Percentiles rank a stretch among this genome's conserved stretches.
Conservation (phyloP, 371 early-diverging fungal species). For the Rhizopus stolonifer region DNA sequence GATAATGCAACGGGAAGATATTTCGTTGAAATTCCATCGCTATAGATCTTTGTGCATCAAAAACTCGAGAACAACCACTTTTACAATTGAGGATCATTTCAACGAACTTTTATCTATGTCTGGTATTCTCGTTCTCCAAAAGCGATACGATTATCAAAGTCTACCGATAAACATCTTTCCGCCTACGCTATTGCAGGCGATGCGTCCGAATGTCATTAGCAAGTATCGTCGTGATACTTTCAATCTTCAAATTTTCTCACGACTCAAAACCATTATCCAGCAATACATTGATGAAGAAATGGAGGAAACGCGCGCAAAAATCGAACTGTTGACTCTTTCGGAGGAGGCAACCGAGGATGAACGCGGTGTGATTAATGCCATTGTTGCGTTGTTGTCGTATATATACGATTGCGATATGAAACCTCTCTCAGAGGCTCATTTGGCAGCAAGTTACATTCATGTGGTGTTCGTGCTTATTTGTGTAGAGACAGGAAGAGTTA, state of each 20-base stretch:
- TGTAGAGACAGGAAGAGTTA: no score
- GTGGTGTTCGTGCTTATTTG: no score
- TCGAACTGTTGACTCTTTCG: constrained; percentile 7
- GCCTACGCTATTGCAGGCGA: constrained; percentile 7
- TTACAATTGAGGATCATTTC: constrained; percentile 5
- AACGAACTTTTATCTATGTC: constrained; percentile 11
- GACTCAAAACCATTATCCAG: constrained; percentile 6
- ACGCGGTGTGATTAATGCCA: constrained; percentile 7
- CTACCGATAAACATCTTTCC: constrained; percentile 8
- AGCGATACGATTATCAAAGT: constrained; percentile 13
- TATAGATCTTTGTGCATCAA: constrained; percentile 4
- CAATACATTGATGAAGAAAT: constrained; percentile 5
- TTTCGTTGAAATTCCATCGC: constrained; percentile 7
- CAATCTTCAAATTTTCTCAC: constrained; percentile 6
- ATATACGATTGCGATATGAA: constrained; percentile 25
- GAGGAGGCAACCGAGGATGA: constrained; percentile 3
- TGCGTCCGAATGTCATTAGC: constrained; percentile 3
- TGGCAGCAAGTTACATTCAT: constrained; percentile 24
- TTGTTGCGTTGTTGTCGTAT: constrained; percentile 15
- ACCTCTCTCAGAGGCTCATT: constrained; percentile 25
- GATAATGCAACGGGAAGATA: constrained; percentile 3
- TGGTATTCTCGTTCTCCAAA: constrained; percentile 17
- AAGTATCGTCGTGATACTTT: constrained; percentile 10
- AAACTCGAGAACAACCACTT: not conserved
- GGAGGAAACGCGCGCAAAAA: constrained; percentile 7